These are phyloP conservation scores for Suillus americanus DNA, from an alignment of 768 basidiomycete genomes.

Conservation along the genomic window DNA sequence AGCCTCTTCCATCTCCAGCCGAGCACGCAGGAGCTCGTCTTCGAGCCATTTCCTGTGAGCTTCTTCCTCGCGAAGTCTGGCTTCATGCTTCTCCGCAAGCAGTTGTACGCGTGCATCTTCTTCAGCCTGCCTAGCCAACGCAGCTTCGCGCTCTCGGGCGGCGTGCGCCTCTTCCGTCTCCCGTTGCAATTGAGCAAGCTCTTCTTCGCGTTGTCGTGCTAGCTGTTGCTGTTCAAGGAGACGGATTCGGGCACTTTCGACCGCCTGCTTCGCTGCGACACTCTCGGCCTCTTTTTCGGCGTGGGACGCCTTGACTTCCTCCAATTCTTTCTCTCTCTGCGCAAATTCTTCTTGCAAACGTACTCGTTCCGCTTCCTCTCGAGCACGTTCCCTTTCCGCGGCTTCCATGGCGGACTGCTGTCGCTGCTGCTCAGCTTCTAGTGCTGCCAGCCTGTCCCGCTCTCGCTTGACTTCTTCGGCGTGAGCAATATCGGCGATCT, in stretches of 20 bases:
- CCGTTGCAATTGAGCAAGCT: slow-evolving; percentile 25
- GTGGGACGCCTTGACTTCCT: slow-evolving; percentile 22
- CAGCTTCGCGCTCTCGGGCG: slow-evolving; percentile 25
- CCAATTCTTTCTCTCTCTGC: slow-evolving; percentile 26
- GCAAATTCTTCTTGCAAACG: slow-evolving; percentile 30
- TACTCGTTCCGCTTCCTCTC: slow-evolving; percentile 29
- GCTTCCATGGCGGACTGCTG: slow-evolving; percentile 24
- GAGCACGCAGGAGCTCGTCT: slow-evolving; percentile 26
- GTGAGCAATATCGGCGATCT: slow-evolving; percentile 23
- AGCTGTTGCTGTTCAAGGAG: slow-evolving; percentile 24
- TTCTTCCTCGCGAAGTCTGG: slow-evolving; percentile 31
- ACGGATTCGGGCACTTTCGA: slow-evolving; percentile 25
- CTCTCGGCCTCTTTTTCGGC: slow-evolving; percentile 27
- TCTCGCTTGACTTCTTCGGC: slow-evolving; percentile 25
- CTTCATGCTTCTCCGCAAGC: slow-evolving; percentile 27
- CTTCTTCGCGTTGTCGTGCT: slow-evolving; percentile 25
- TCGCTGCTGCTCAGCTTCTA: slow-evolving; percentile 29
- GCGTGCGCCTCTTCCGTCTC: slow-evolving; percentile 25
- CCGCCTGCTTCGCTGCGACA: slow-evolving; percentile 21
- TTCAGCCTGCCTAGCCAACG: slow-evolving; percentile 19
- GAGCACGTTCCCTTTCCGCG: slow-evolving; percentile 22
- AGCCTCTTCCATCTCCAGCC: slow-evolving; percentile 17
- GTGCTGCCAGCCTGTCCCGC: slow-evolving; percentile 29
- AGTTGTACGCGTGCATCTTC: slow-evolving; percentile 23
- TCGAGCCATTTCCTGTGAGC: slow-evolving; percentile 22